Base-by-base conservation (phyloP, 441 rosid genomes). In the Jatropha podagrica region DNA sequence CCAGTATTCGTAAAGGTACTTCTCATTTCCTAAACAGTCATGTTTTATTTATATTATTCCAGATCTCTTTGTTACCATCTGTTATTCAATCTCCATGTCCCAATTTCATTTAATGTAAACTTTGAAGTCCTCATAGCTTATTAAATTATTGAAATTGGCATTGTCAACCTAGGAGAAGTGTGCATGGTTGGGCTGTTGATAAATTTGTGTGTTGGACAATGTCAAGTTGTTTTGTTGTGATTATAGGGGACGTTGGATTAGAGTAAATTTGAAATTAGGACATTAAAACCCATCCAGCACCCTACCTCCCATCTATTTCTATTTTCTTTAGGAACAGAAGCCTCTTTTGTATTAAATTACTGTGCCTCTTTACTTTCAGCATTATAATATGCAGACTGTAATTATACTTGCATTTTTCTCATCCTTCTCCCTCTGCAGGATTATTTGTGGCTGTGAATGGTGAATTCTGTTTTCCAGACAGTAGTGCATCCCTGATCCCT, bases 1-100 rank as follows among this genome's bases (percentile, higher is more conserved):
- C 75, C 11, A 11, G 42, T 70, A 27, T 76, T 60, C 12, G 18
- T 69, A 18, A 46, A 83, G 87, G 88, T 86, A 85, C 62, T 48
- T 65, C 63, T 49, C 10, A 11, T 20, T 42, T 26, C 71, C 51
- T 11, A 65, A n/a, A 55, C 5, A 8, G 20, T 61, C 60, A 51
- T 42, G 42, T 3, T 59, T 42, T 18, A 20, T 27, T 15, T 59
- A 15, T 41, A 67, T 40, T 54, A 63, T 20, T 52, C 23, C 4
- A 26, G 20, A 71, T 56, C 11, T 42, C 1, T 14, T 41, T 49
- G 37, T 64, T 52, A 26, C 55, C 54, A 37, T 38, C 51, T 20
- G 8, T 67, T 46, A 58, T 11, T 55, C 32, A 44, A 12, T 27
- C 26, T 58, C 15, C 40, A n/a, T 10, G 13, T 52, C 51, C 14